Conservation (phyloP, 805 yeast species). For the Candida nitratophila region DNA sequence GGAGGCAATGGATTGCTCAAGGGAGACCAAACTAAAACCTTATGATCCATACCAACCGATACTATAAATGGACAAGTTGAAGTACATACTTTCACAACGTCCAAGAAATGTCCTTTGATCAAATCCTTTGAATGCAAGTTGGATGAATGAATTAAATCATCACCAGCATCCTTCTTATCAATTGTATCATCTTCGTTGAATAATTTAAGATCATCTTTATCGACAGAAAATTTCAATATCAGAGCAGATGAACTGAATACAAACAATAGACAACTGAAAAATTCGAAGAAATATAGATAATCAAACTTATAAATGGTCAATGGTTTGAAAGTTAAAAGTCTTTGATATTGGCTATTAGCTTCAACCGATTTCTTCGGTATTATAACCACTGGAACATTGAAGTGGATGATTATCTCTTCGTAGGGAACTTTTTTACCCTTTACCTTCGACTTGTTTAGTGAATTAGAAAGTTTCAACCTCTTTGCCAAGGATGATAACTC, state of each 20-base stretch:
- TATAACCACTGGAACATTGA: slow-evolving; percentile 21
- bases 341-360: background rate
- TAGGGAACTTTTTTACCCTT: slow-evolving; percentile 1
- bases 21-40: slow-evolving; percentile 70
- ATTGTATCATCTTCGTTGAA: slow-evolving; percentile 2
- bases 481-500: background rate
- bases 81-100: slow-evolving; percentile 53
- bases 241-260: slow-evolving; percentile 42
- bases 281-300: slow-evolving; percentile 48
- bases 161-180: slow-evolving; percentile 4
- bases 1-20: slow-evolving; percentile 37
- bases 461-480: no score
- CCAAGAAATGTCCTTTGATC: slow-evolving; percentile 50
- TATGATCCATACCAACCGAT: slow-evolving; percentile 68
- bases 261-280: slow-evolving; percentile 42
- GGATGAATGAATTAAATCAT: slow-evolving; percentile 7
- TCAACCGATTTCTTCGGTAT: slow-evolving; percentile 1
- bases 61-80: slow-evolving; percentile 61
- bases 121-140: slow-evolving; percentile 31
- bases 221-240: slow-evolving; percentile 33
- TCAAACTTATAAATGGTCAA: slow-evolving; percentile 37
- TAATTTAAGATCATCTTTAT: slow-evolving; percentile 13
- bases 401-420: slow-evolving; percentile 10
- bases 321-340: slow-evolving; percentile 14
- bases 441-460: background rate